Evolutionary conservation across 768 basidiomycete species (phyloP).

Genomic region (Boletus coccyginus): DNA sequence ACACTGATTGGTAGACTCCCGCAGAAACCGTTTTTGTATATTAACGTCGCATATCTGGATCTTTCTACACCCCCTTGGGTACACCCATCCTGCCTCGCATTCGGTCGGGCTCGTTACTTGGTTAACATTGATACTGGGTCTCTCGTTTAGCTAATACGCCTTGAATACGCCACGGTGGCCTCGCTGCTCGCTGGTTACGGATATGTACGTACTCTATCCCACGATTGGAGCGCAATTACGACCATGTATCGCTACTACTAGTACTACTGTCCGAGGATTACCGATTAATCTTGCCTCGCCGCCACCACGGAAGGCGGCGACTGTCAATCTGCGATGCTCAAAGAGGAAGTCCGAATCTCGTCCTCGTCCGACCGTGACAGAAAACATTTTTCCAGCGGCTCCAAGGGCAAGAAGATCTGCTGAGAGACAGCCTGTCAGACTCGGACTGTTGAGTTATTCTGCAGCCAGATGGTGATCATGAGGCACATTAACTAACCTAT

Average conservation of each 20-base stretch:
- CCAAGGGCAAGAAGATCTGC: background rate
- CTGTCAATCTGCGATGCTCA: background rate
- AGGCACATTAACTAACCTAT: background rate
- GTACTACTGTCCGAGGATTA: too few relatives aligned
- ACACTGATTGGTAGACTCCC: background rate
- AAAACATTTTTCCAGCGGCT: background rate
- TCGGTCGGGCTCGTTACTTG: background rate
- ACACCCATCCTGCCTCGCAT: background rate
- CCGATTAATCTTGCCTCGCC: background rate
- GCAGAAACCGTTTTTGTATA: background rate
- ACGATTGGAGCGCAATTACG: background rate
- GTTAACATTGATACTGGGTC: too few relatives aligned
- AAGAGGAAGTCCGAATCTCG: too few relatives aligned
- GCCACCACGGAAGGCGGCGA: background rate
- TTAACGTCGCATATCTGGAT: background rate
- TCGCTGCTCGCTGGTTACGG: background rate
- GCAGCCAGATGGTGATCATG: too few relatives aligned
- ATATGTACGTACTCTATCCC: background rate
- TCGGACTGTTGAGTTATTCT: too few relatives aligned
- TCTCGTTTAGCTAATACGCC: background rate
- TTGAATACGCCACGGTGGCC: background rate
- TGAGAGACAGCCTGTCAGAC: background rate
- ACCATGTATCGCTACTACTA: background rate
- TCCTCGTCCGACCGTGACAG: background rate
- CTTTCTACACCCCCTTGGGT: background rate